Conservation (phyloP, 2,329 filamentous ascomycete genomes). For the Akanthomyces muscarius region DNA sequence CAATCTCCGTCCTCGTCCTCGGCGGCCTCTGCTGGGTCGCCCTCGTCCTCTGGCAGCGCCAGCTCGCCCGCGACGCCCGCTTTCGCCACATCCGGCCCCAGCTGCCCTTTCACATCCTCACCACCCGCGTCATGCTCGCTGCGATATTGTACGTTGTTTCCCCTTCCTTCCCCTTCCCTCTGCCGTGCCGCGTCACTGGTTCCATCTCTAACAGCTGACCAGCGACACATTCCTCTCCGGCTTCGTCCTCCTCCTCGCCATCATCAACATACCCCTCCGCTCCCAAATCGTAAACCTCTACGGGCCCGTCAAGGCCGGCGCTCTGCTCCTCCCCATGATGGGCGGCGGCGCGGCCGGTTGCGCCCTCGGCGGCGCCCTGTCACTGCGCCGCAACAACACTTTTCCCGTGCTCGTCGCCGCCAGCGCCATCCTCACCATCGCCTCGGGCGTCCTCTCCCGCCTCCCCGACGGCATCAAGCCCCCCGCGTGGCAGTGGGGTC, state of each 20-base stretch:
- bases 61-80: slow-evolving; percentile 16
- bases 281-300: slow-evolving; percentile 24
- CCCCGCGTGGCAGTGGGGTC: slow-evolving; percentile 20
- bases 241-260: slow-evolving; percentile 22
- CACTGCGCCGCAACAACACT: slow-evolving; percentile 20
- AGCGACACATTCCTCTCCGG: slow-evolving; percentile 22
- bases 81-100: slow-evolving; percentile 20
- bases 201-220: background rate
- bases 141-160: slow-evolving; percentile 18
- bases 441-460: slow-evolving; percentile 20
- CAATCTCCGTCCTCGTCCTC: slow-evolving; percentile 21
- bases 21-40: slow-evolving; percentile 21
- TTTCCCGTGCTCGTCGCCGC: slow-evolving; percentile 21
- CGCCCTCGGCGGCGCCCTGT: slow-evolving; percentile 20
- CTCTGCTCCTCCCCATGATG: slow-evolving; percentile 24
- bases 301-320: slow-evolving; percentile 23
- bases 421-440: slow-evolving; percentile 20
- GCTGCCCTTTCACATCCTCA: slow-evolving; percentile 21
- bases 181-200: background rate
- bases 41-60: slow-evolving; percentile 22
- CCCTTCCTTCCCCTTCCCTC: background rate
- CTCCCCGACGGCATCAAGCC: slow-evolving; percentile 16
- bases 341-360: slow-evolving; percentile 21
- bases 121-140: slow-evolving; percentile 22
- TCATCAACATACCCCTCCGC: slow-evolving; percentile 25